These are phyloP conservation scores for Dryadomyces quercus-mongolicae DNA, from an alignment of 2,329 filamentous ascomycete species.

Conservation along the genomic window DNA sequence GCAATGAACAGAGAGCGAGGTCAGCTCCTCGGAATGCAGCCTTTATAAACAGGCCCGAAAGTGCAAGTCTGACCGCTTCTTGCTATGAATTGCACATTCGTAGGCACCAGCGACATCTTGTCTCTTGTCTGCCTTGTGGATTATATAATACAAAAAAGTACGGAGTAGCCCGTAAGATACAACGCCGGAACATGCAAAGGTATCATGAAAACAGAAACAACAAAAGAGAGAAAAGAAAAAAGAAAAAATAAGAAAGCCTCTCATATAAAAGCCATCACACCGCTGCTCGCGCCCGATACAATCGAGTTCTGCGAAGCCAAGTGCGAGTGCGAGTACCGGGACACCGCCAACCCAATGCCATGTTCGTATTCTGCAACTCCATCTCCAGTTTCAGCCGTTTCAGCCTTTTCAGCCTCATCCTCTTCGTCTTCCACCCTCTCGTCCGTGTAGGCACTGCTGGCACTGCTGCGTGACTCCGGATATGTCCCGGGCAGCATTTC, in stretches of 20 bases:
- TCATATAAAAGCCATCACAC: conserved; percentile 7
- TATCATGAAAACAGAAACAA: conserved; percentile 1
- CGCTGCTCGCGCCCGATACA: conserved; percentile 8
- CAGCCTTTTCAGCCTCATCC: background rate
- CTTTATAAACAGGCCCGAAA: too few relatives aligned
- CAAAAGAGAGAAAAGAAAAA: background rate
- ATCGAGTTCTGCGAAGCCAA: conserved; percentile 7
- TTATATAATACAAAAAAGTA: too few relatives aligned
- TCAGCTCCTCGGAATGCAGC: too few relatives aligned
- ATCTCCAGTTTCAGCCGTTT: background rate
- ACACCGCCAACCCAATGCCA: conserved; percentile 9
- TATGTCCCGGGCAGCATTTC: background rate
- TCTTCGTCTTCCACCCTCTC: background rate
- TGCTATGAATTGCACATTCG: too few relatives aligned
- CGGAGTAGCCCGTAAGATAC: too few relatives aligned
- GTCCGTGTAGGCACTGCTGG: background rate
- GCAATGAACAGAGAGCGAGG: too few relatives aligned
- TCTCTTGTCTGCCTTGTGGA: too few relatives aligned
- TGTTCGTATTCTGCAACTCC: too few relatives aligned
- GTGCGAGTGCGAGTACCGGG: conserved; percentile 7
- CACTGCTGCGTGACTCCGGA: background rate
- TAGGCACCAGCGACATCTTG: too few relatives aligned
- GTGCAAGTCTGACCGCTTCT: too few relatives aligned
- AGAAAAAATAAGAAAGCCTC: background rate
- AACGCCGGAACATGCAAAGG: background rate